phyloP scores from a whole-genome alignment of 192 early-diverging fungal genomes.

The Coemansia aciculifera region DNA sequence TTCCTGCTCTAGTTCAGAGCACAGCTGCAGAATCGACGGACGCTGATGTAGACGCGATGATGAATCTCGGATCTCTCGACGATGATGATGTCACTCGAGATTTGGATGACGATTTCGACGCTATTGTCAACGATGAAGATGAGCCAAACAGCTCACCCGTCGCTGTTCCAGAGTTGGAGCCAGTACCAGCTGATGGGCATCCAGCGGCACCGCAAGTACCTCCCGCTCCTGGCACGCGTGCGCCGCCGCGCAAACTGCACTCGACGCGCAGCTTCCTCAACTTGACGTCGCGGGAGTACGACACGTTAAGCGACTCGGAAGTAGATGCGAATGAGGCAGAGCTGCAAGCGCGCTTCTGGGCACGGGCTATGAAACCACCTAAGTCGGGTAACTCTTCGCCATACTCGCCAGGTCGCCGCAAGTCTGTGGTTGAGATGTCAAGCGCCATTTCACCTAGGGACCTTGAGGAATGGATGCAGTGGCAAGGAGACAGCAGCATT shows the following conservation, averaged over 20 bases:
- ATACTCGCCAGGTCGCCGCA: slow-evolving; percentile 44
- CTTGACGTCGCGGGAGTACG: slow-evolving; percentile 27
- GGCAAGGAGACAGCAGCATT: slow-evolving; percentile 30
- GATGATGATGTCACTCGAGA: background rate
- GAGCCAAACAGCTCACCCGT: background rate
- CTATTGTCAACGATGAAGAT: background rate
- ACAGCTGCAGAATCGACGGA: background rate
- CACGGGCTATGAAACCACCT: slow-evolving; percentile 48
- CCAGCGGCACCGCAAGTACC: background rate
- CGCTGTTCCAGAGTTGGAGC: background rate
- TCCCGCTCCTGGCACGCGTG: slow-evolving; percentile 13
- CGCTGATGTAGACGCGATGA: background rate
- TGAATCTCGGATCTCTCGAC: background rate
- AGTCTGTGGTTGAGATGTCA: slow-evolving; percentile 45
- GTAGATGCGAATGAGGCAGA: slow-evolving; percentile 32
- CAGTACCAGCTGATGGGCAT: background rate
- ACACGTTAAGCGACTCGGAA: slow-evolving; percentile 40
- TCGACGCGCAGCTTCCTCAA: slow-evolving; percentile 26
- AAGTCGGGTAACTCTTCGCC: slow-evolving; percentile 45
- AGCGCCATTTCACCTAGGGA: slow-evolving; percentile 44
- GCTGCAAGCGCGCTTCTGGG: slow-evolving; percentile 47
- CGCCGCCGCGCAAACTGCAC: slow-evolving; percentile 25
- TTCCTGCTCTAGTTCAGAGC: background rate
- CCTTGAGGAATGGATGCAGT: slow-evolving; percentile 53
- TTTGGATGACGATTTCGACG: background rate